Evolutionary conservation across 1,284 basidiomycete genomes (phyloP).

Genomic region (Ceratobasidium sp.): DNA sequence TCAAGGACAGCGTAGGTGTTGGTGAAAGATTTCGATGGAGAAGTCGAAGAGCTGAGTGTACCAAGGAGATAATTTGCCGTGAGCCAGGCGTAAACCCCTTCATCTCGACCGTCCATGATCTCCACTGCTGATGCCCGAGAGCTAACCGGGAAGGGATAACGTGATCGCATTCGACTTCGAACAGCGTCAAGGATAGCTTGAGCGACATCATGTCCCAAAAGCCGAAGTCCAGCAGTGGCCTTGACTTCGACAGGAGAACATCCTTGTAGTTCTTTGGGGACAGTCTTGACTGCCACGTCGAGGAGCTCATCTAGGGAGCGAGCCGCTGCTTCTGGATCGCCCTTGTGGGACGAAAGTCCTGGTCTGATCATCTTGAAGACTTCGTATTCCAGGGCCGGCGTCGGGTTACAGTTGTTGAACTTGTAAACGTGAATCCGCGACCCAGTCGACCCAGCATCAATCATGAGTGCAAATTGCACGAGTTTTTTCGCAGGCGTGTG

Average conservation of each 20-base stretch:
- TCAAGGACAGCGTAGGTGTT: conserved; percentile 94
- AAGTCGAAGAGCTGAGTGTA: conserved; percentile 74
- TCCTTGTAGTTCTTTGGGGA: conserved; percentile 75
- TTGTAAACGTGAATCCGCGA: conserved; percentile 99
- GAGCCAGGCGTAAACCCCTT: conserved; percentile 98
- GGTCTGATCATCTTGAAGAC: conserved; percentile 89
- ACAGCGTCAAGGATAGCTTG: conserved; percentile 86
- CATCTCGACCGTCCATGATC: conserved; percentile 97
- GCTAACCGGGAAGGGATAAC: conserved; percentile 80
- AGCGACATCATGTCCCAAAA: conserved; percentile 78
- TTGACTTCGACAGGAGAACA: conserved; percentile 95
- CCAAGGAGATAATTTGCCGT: conserved; percentile 94
- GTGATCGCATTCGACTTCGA: conserved; percentile 69
- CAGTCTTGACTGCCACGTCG: conserved; percentile 82
- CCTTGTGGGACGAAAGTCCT: conserved; percentile 81
- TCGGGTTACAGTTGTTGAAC: conserved; percentile 89
- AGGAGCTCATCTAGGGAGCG: conserved; percentile 85
- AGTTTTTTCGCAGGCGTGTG: conserved; percentile 66
- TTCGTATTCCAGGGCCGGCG: conserved; percentile 92
- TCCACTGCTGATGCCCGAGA: conserved; percentile 73
- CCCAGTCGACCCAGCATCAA: conserved; percentile 97
- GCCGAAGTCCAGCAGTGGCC: conserved; percentile 92
- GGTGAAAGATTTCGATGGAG: conserved; percentile 56
- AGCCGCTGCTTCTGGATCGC: conserved; percentile 77
- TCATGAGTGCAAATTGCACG: conserved; percentile 96